Conservation (phyloP, 2,329 filamentous ascomycete genomes). For the Fusarium liriodendri region DNA sequence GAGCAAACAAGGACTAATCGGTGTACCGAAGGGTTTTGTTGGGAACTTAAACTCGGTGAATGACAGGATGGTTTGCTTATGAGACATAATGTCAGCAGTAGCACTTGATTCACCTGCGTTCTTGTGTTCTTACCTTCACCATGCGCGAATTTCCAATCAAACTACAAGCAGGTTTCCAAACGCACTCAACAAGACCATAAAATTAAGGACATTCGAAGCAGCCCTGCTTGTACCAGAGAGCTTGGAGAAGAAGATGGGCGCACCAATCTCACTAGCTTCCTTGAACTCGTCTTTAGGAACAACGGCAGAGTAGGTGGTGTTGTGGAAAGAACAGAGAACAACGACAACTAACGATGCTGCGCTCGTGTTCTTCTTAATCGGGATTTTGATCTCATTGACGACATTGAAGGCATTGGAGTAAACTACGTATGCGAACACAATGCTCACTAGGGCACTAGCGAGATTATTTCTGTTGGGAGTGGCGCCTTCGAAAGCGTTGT, state of each 20-base stretch:
- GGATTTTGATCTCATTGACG: neutral
- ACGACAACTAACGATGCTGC: neutral
- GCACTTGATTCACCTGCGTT: neutral
- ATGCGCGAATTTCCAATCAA: neutral
- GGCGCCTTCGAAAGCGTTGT: conserved; percentile 49
- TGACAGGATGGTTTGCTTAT: neutral
- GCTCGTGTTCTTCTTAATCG: neutral
- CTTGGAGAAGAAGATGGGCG: neutral
- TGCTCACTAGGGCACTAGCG: neutral
- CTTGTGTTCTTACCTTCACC: neutral
- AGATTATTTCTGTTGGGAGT: conserved; percentile 45
- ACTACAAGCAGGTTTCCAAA: neutral
- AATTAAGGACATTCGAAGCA: neutral
- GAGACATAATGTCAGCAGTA: neutral
- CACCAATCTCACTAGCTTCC: neutral
- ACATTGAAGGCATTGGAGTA: neutral
- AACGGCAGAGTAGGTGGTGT: neutral
- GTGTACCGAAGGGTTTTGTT: neutral
- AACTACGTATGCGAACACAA: neutral
- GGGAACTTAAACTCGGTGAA: neutral
- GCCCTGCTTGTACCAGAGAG: neutral
- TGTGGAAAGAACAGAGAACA: neutral
- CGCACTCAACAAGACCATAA: neutral
- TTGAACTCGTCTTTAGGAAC: neutral
- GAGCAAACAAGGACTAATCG: neutral